phyloP scores from a whole-genome alignment of 176 grass and related monocot genomes.

The Chloris gayana region DNA sequence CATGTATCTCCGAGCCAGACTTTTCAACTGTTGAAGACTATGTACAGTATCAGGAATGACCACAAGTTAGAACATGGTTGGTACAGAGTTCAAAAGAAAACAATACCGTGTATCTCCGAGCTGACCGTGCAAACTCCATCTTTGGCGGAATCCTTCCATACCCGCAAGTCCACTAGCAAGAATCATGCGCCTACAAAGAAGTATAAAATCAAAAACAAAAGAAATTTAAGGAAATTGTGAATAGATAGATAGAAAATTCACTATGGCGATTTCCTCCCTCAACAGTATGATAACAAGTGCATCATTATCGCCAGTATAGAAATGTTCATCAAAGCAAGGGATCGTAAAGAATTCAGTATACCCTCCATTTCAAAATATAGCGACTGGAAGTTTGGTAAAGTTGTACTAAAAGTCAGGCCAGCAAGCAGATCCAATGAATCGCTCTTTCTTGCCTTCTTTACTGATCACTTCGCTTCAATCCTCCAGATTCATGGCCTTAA shows the following conservation, averaged over 20 bases:
- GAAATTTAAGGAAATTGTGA: neutral
- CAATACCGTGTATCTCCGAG: conserved; percentile 62
- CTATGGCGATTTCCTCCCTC: neutral
- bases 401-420: neutral
- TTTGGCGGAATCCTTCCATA: conserved; percentile 86
- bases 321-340: neutral
- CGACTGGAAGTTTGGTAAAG: neutral
- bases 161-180: conserved; percentile 73
- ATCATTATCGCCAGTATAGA: neutral
- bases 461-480: neutral
- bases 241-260: conserved; percentile 27
- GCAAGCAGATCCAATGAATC: neutral
- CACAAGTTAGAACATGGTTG: neutral
- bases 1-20: too few species aligned
- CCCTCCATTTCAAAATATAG: neutral
- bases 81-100: conserved; percentile 22
- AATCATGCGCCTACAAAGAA: conserved; percentile 66
- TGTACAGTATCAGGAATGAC: neutral
- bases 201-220: conserved; percentile 27
- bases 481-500: neutral
- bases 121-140: conserved; percentile 86
- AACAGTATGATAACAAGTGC: neutral
- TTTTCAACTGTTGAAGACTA: conserved; percentile 23
- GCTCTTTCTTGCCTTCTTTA: neutral
- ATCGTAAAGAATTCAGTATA: neutral